Percentiles rank a stretch among this genome's conserved stretches.
These are phyloP conservation scores for Arthrobotrys sinensis DNA, from an alignment of 2,329 filamentous ascomycete genomes.

Conservation along the genomic window DNA sequence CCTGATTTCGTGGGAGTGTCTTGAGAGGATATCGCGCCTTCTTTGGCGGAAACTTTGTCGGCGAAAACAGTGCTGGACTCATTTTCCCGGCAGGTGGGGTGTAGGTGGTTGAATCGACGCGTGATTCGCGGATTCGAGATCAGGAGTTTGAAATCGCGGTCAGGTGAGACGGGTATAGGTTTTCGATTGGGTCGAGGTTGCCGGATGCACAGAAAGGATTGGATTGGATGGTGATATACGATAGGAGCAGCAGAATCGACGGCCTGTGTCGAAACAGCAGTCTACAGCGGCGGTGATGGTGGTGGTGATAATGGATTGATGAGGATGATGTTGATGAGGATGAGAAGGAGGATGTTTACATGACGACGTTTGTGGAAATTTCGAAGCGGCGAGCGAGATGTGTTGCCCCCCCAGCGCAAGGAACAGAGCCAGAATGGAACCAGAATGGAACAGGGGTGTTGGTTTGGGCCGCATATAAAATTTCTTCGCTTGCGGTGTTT, in stretches of 20 bases:
- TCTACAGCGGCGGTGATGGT: background rate
- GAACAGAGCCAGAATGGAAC: conserved; percentile 6
- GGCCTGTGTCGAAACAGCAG: background rate
- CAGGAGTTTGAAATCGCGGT: conserved; percentile 52
- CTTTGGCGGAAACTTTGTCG: conserved; percentile 42
- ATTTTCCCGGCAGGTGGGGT: conserved; percentile 33
- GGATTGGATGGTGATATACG: background rate
- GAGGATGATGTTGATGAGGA: conserved; percentile 23
- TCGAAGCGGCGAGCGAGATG: conserved; percentile 69
- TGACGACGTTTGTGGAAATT: conserved; percentile 77
- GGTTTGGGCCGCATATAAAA: conserved; percentile 59
- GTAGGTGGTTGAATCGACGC: conserved; percentile 46
- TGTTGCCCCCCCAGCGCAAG: conserved; percentile 49
- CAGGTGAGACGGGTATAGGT: background rate
- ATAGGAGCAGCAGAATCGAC: background rate
- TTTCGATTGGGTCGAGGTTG: background rate
- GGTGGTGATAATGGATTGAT: conserved; percentile 15
- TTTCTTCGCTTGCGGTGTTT: conserved; percentile 65
- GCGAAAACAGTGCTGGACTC: conserved; percentile 53
- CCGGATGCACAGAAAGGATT: conserved; percentile 14
- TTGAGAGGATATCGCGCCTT: conserved; percentile 39
- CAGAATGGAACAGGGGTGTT: conserved; percentile 39
- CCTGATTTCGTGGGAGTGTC: background rate
- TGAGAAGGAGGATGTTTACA: conserved; percentile 57
- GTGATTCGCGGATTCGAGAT: conserved; percentile 46